Evolutionary conservation across 441 rosid species (phyloP), one percentile per base, ranked within the genome.

Genomic region (Mallotus repandus): DNA sequence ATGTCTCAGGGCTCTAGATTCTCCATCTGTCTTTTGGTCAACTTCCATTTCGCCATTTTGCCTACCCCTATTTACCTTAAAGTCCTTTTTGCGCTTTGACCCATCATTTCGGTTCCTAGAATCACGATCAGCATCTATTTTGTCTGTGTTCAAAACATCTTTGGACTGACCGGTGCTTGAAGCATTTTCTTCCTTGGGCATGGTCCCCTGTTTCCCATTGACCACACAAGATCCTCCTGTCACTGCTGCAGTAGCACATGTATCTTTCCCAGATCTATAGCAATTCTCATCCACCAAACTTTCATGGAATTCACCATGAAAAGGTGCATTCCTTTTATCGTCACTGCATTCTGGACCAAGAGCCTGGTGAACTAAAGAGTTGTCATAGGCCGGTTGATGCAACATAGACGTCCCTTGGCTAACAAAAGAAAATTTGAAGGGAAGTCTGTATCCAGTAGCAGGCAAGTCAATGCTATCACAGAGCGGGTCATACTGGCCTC

Each of bases 401-500:
- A 81, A 69, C 45, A 7, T 69, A 63, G 85, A 77, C 61, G 73
- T 79, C 50, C 62, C 81, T 62, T 76, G 83, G 78, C 79, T 81
- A 54, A 82, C 69, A 63, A 74, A 81, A 45, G 85, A 77, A 72
- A 82, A 63, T 69, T 80, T 73, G 35, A 70, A 78, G 74, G 85
- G 68, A 38, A 71, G 35, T 66, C 50, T 64, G 46, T 80, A 83
- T 77, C 85, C 82, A 65, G 74, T 22, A 45, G 73, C 74, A n/a
- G 84, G 81, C 41, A 77, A 53, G 76, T 84, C 91, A 64, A 84
- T 62, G 82, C 89, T 80, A 83, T 93, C 91, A 65, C 57, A 80
- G 78, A 90, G 76, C 74, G 92, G 93, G 72, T 90, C 91, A 70
- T 87, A 90, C 57, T 84, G 85, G 73, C 84, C 80, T 73, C 77